Percentiles rank a stretch among this genome's conserved stretches.
Conservation (phyloP, 192 early-diverging fungal genomes). For the Coemansia guatemalensis region DNA sequence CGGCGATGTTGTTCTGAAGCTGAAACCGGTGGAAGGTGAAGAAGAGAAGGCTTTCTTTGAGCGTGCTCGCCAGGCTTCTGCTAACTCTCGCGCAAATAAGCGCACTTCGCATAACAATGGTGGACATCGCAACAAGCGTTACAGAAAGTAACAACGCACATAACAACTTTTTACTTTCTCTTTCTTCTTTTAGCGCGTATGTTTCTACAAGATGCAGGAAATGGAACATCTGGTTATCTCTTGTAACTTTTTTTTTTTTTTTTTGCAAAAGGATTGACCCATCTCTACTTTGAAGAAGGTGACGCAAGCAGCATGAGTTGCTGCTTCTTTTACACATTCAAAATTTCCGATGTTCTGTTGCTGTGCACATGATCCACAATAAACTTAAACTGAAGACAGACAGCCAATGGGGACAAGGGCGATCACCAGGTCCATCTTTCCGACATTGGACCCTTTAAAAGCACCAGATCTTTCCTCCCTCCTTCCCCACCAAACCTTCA, state of each 20-base stretch:
- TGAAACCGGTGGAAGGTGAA: slow-evolving; percentile 23
- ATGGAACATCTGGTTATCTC: background rate
- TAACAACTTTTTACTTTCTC: background rate
- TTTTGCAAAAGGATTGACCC: background rate
- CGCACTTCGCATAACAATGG: slow-evolving; percentile 9
- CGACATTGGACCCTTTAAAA: no score
- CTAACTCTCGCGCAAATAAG: slow-evolving; percentile 4
- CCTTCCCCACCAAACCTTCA: no score
- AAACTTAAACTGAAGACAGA: no score
- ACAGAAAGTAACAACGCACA: slow-evolving; percentile 2
- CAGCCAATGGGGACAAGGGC: no score
- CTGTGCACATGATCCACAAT: no score
- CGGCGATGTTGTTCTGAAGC: slow-evolving; percentile 23
- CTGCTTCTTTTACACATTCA: no score
- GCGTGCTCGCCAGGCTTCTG: slow-evolving; percentile 29
- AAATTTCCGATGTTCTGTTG: no score
- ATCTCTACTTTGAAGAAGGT: background rate
- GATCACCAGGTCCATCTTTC: no score
- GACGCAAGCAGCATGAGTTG: no score
- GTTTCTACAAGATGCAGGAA: background rate
- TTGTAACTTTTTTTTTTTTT: background rate
- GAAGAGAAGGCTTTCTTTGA: slow-evolving; percentile 38
- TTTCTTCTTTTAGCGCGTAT: background rate
- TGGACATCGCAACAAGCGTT: slow-evolving; percentile 21
- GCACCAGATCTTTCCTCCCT: no score